Base-by-base conservation (phyloP, 176 grass and related monocot species). In the Avena sativa region DNA sequence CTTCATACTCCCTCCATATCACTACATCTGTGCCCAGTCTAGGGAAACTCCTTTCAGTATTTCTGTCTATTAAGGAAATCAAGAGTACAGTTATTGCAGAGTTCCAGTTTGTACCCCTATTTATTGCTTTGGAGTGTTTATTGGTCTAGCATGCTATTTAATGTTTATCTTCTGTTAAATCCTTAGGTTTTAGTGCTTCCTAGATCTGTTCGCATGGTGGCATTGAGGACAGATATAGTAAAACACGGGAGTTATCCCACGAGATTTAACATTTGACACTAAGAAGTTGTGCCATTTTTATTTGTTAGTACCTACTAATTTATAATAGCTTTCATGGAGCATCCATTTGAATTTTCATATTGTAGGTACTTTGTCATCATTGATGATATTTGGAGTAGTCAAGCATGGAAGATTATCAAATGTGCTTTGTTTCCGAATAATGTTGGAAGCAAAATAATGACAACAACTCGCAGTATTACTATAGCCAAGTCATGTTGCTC, bases 401-500 rank as follows among this genome's bases (percentile, higher is more conserved):
- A 73, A 73, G 70, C 70, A 48, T 73, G 70, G 70, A 73, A 73
- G 70, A 73, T 73, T 48, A 73, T 73, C 70, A 73, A 48, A 46
- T 73, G 70, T 73, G 40, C 70, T 73, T 48, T 73, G 43, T 73
- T 73, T 73, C 19, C 19, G 19, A 73, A 73, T 73, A 10, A 23
- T 73, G 5, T 73, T n/a, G 70, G 70, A 46, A 73, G 70, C 70
- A 73, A 44, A 48, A 73, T 73, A 73, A 12, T 73, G 70, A 73
- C 70, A 5, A 73, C 43, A 73, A 47, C 43, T 47, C 43, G 70
- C 38, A 73, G 70, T 73, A 48, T 73, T 73, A 44, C 40, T 73
- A 73, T 73, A 73, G 70, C 70, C 43, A 73, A 73, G 43, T 73
- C 12, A 73, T 73, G 70, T 73, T 73, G 70, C 70, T 73, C 70